Percentiles rank a stretch among this genome's conserved stretches.
These are phyloP conservation scores for Apiotrichum montevideense DNA, from an alignment of 1,284 basidiomycete species.

Conservation along the genomic window DNA sequence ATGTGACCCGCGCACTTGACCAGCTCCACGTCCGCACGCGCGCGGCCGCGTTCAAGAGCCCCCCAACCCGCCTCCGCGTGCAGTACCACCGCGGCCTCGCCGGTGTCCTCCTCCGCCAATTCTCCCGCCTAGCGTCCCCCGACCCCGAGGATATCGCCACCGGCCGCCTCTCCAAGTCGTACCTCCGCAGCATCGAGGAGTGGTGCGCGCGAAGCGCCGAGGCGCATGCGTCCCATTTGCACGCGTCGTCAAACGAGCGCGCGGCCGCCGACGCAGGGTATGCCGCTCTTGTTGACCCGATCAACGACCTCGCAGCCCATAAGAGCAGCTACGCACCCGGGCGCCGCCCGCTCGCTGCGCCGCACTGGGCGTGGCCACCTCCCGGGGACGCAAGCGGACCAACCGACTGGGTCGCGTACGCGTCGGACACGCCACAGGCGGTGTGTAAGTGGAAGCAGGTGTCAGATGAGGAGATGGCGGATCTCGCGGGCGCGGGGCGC, in stretches of 20 bases:
- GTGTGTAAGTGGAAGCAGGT: constrained; percentile 5
- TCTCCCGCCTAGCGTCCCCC: not conserved
- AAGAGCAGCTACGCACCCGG: not conserved
- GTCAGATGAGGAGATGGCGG: not conserved
- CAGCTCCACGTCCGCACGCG: not conserved
- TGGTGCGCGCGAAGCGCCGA: not conserved
- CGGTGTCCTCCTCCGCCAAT: not conserved
- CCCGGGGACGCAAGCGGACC: not conserved
- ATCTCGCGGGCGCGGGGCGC: not conserved
- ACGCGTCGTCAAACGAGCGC: not conserved
- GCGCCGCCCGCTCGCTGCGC: not conserved
- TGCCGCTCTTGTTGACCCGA: not conserved
- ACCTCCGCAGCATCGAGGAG: not conserved
- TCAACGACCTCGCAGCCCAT: constrained; percentile 2
- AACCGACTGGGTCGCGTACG: constrained; percentile 2
- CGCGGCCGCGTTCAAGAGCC: not conserved
- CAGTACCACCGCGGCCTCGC: constrained; percentile 5
- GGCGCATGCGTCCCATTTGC: not conserved
- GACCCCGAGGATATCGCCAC: not conserved
- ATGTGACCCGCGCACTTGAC: not conserved
- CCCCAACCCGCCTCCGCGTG: not conserved
- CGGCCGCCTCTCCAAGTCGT: not conserved
- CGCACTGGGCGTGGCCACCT: constrained; percentile 1
- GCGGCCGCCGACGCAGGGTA: not conserved
- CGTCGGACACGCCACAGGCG: not conserved